Conservation (phyloP, 257 asterid species). For the Gentiana straminea region DNA sequence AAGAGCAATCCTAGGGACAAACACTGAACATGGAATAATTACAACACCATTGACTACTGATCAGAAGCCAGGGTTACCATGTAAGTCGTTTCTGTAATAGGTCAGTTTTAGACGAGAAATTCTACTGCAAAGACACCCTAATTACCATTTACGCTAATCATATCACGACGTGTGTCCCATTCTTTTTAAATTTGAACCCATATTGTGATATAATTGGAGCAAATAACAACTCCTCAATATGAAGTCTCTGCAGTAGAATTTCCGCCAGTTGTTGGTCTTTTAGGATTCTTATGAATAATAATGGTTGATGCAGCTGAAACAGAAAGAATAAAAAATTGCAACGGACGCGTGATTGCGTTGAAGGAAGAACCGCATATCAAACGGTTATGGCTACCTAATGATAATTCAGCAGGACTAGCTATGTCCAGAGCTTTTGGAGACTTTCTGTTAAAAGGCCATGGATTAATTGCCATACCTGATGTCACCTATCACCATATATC, state of each 20-base stretch:
- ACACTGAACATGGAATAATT: slow-evolving; percentile 31
- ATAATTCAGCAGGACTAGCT: slow-evolving; percentile 77
- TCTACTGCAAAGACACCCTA: too few species aligned
- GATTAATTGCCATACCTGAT: slow-evolving; percentile 60
- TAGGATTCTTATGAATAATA: background rate
- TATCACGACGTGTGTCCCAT: too few species aligned
- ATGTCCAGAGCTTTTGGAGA: slow-evolving; percentile 89
- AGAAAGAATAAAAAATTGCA: slow-evolving; percentile 62
- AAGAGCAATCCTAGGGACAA: slow-evolving; percentile 62
- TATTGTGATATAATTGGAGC: too few species aligned
- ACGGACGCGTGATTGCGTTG: slow-evolving; percentile 58
- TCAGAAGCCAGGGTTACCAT: slow-evolving; percentile 59
- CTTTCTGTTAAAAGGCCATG: slow-evolving; percentile 52
- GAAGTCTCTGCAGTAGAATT: too few species aligned
- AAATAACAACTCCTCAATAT: too few species aligned
- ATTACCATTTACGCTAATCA: too few species aligned
- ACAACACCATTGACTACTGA: slow-evolving; percentile 69
- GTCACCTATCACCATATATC: slow-evolving; percentile 42
- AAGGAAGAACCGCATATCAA: slow-evolving; percentile 58
- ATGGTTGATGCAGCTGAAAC: slow-evolving; percentile 50
- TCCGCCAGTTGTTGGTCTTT: background rate
- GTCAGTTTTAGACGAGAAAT: too few species aligned
- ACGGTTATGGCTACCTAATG: slow-evolving; percentile 74
- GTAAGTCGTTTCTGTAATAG: slow-evolving; percentile 25
- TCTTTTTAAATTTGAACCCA: too few species aligned